Evolutionary conservation across 2,329 filamentous ascomycete genomes (phyloP).

Genomic region (Corynespora cassiicola): DNA sequence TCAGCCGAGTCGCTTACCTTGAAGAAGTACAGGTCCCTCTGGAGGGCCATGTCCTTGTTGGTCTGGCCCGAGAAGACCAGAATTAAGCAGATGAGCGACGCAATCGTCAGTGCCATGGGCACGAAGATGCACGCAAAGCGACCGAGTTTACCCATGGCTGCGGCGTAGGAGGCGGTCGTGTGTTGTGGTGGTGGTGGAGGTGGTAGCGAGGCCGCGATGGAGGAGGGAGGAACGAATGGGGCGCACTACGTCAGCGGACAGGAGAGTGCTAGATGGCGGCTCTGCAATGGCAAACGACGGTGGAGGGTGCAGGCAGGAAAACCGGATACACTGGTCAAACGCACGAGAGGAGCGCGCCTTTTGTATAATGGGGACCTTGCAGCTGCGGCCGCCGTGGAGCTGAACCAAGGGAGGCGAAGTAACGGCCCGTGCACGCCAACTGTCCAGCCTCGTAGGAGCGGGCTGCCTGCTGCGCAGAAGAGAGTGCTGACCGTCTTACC

Average conservation of each 20-base stretch:
- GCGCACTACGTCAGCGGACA: slow-evolving; percentile 4
- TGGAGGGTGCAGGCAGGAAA: slow-evolving; percentile 4
- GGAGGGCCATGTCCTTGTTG: slow-evolving; percentile 53
- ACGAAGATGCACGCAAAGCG: slow-evolving; percentile 86
- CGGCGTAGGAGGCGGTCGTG: slow-evolving; percentile 14
- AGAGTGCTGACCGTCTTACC: no score
- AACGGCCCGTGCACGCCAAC: no score
- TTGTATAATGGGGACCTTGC: no score
- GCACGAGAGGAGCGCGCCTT: slow-evolving; percentile 9
- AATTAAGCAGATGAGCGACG: slow-evolving; percentile 70
- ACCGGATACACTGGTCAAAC: slow-evolving; percentile 9
- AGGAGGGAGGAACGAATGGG: slow-evolving; percentile 1
- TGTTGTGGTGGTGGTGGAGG: slow-evolving; percentile 11
- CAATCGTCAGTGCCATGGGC: slow-evolving; percentile 82
- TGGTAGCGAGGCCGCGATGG: slow-evolving; percentile 9
- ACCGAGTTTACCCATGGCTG: slow-evolving; percentile 73
- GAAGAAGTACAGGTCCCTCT: slow-evolving; percentile 63
- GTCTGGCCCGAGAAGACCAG: slow-evolving; percentile 65
- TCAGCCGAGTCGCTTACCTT: slow-evolving; percentile 55
- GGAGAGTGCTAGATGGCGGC: slow-evolving; percentile 1
- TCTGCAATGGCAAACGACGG: neutral
- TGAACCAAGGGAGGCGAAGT: no score
- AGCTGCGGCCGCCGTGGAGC: no score
- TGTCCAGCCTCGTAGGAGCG: no score
- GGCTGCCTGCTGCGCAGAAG: no score